Base-by-base conservation (phyloP, 1,139 yeast genomes). In the Hemisphaericaspora xylanilytica region DNA sequence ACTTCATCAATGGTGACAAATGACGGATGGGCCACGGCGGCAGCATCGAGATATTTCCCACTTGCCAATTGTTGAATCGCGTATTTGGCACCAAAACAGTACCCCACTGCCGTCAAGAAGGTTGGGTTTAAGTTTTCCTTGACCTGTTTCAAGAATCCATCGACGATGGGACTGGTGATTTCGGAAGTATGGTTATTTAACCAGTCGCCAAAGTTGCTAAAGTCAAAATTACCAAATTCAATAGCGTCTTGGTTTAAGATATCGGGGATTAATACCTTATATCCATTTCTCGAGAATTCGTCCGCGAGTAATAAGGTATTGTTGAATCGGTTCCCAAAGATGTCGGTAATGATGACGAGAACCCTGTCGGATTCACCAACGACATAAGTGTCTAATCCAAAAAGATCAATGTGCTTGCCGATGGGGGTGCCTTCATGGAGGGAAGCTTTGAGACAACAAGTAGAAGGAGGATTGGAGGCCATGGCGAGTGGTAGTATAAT, bases 61-160 rank as follows among this genome's bases (percentile, higher is more conserved):
- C 60, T 59, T 2, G 75, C 63, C 37, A 83, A 62, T 41, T 81
- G 71, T 42, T 73, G 78, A 36, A 83, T 55, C 20, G 74, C 79
- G 48, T 67, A 80, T 59, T 81, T 83, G 37, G 89, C 95, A 53
- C 96, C 96, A 51, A 72, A 88, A 65, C 96, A 89, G 70, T 86
- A 81, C 13, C 96, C 96, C 40, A 84, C 63, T 13, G 79, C 78
- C 37, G 73, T 81, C 20, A 83, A 46, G 48, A 70, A 78, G 40
- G 72, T 63, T 10, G 86, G 82, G 4, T 65, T 57, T 38, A 62
- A 58, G 39, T 73, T 75, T 24, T 55, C 50, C 44, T 67, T 72
- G 44, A 82, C 59, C 3, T 56, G 53, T 1, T 52, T 48, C 45
- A 84, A 53, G 50, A 71, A 83, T 6, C 58, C 60, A 33, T 72